phyloP scores from a whole-genome alignment of 257 asterid genomes.

The Solanum sitiens region DNA sequence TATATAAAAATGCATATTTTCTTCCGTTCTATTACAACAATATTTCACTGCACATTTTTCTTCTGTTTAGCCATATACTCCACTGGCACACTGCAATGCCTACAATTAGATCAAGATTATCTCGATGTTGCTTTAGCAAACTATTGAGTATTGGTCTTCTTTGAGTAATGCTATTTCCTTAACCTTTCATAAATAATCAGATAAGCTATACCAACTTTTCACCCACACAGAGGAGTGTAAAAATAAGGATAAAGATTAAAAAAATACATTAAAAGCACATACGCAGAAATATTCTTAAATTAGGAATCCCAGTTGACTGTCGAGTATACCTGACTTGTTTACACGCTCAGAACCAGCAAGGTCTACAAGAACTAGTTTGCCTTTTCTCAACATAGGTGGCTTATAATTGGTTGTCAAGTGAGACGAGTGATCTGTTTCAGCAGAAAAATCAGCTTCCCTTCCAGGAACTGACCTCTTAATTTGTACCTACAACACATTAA shows the following conservation, averaged over 20 bases:
- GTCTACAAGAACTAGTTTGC: conserved; percentile 93
- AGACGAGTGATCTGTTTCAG: conserved; percentile 45
- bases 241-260: not conserved
- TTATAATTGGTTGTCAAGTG: conserved; percentile 49
- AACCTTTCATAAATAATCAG: not conserved
- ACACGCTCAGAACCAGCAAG: conserved; percentile 99
- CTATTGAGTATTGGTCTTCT: not conserved
- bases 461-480: conserved; percentile 69
- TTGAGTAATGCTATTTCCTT: not conserved
- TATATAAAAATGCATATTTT: not conserved
- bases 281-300: not conserved
- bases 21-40: not conserved
- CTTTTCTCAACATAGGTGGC: conserved; percentile 79
- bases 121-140: not conserved
- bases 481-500: conserved; percentile 52
- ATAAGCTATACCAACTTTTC: not conserved
- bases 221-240: not conserved
- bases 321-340: conserved; percentile 76
- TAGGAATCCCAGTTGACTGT: not conserved
- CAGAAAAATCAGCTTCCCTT: conserved; percentile 46
- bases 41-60: not conserved
- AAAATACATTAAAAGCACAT: not conserved
- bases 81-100: not conserved
- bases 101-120: not conserved
- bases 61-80: not conserved